Base-by-base conservation (phyloP, 768 basidiomycete genomes). In the Tricholoma matsutake region DNA sequence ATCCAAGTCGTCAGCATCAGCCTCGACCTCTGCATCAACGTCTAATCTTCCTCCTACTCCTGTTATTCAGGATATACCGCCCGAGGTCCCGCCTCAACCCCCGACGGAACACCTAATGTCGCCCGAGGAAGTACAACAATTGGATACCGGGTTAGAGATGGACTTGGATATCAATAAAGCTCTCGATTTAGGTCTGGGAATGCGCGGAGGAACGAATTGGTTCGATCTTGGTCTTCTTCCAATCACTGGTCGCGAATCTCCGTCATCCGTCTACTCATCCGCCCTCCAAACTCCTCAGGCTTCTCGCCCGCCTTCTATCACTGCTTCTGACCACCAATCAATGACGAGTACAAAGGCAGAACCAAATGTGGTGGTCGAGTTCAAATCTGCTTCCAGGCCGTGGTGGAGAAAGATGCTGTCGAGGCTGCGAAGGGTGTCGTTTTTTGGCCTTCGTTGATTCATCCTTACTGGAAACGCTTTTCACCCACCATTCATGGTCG, bases 141-240 rank as follows among this genome's bases (percentile, higher is more conserved):
- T 74, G 3, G 71, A 75, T 52, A 71, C 65, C 13, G 75, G 72
- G 10, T 64, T 78, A 29, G 76, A 75, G 16, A 74, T 76, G 7
- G 76, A 80, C 60, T 56, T 78, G 3, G 77, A 75, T 6, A 64
- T 79, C 25, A 71, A 75, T 55, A 72, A 75, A 25, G 74, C 77
- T 16, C 70, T 79, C 45, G 77, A 80, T 45, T 67, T 79, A 13
- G 78, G 75, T 4, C 72, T 81, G 1, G 76, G 75, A 0, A 71
- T 72, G 55, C 66, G 68, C 29, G 75, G 61, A 55, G 72, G 72
- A 1, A 78, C 76, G 73, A 78, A 78, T 60, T 75, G 74, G 70
- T 77, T 78, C 61, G 71, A 75, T 43, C 67, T 76, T 28, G 78
- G 75, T 5, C 65, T 78, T 34, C 69, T 75, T 8, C 77, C 77